A percentile compares a stretch with the other conserved stretches of the same genome.
These are phyloP conservation scores for Pestalotiopsis sp. DNA, from an alignment of 2,329 filamentous ascomycete genomes.

Conservation along the genomic window DNA sequence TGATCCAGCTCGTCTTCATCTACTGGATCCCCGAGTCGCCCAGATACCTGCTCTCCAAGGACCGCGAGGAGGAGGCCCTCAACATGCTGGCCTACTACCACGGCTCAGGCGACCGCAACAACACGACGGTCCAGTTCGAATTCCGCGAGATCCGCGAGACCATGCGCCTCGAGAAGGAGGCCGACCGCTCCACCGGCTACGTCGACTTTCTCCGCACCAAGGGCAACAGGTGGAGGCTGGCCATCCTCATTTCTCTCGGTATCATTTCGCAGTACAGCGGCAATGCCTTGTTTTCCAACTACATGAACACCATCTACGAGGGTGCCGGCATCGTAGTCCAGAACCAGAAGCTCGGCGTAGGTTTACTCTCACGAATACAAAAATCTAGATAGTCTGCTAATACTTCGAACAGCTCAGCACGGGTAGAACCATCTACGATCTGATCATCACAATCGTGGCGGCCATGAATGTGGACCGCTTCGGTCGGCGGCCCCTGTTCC, in stretches of 20 bases:
- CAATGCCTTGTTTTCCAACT: slow-evolving; percentile 69
- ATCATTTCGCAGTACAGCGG: slow-evolving; percentile 71
- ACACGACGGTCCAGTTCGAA: slow-evolving; percentile 67
- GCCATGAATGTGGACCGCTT: slow-evolving; percentile 52
- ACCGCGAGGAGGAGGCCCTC: slow-evolving; percentile 64
- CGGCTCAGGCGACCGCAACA: slow-evolving; percentile 59
- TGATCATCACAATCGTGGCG: slow-evolving; percentile 58
- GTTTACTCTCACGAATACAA: slow-evolving; percentile 16
- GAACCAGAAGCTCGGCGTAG: slow-evolving; percentile 57
- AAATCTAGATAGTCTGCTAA: slow-evolving; percentile 11
- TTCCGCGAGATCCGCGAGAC: slow-evolving; percentile 69
- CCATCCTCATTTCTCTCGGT: slow-evolving; percentile 64
- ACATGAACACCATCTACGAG: slow-evolving; percentile 64
- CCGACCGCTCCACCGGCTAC: slow-evolving; percentile 53
- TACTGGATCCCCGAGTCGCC: slow-evolving; percentile 71
- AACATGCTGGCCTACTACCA: slow-evolving; percentile 65
- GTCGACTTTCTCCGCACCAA: slow-evolving; percentile 63
- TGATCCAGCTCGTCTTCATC: slow-evolving; percentile 67
- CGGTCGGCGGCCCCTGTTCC: slow-evolving; percentile 51
- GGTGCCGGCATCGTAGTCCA: slow-evolving; percentile 62
- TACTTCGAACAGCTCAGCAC: slow-evolving; percentile 44
- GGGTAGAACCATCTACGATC: slow-evolving; percentile 61
- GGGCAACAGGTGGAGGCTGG: slow-evolving; percentile 66
- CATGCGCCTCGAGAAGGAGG: slow-evolving; percentile 57
- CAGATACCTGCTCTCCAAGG: slow-evolving; percentile 66